These are phyloP conservation scores for Solanum acaule DNA, from an alignment of 257 asterid genomes.

Conservation along the genomic window DNA sequence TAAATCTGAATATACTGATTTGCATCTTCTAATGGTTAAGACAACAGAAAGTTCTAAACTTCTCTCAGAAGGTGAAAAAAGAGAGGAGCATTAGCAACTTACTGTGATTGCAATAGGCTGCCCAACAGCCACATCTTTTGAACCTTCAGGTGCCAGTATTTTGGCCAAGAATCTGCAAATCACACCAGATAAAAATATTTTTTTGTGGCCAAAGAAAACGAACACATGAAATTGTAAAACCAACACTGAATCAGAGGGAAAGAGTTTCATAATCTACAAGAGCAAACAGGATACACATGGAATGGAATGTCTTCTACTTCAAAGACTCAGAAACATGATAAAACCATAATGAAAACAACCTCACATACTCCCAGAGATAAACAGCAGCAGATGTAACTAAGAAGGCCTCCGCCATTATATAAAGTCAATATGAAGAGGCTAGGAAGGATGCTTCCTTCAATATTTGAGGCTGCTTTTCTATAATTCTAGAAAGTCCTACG, in stretches of 20 bases:
- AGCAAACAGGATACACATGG: neutral
- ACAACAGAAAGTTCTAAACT: neutral
- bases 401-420: neutral
- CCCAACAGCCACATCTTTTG: slow-evolving; percentile 91
- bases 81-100: slow-evolving; percentile 17
- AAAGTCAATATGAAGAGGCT: neutral
- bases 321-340: neutral
- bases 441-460: neutral
- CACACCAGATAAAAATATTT: neutral
- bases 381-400: neutral
- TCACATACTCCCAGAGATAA: neutral
- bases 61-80: neutral
- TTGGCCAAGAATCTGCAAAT: slow-evolving; percentile 76
- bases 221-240: neutral
- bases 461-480: neutral
- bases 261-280: neutral
- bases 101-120: slow-evolving; percentile 91
- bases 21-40: neutral
- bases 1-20: neutral
- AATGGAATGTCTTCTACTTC: neutral
- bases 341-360: neutral
- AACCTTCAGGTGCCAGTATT: slow-evolving; percentile 88
- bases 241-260: neutral
- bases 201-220: neutral
- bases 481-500: neutral